Evolutionary conservation across 1,139 yeast species (phyloP), one percentile per base, ranked within the genome.

Genomic region (Hansenula lynferdii): DNA sequence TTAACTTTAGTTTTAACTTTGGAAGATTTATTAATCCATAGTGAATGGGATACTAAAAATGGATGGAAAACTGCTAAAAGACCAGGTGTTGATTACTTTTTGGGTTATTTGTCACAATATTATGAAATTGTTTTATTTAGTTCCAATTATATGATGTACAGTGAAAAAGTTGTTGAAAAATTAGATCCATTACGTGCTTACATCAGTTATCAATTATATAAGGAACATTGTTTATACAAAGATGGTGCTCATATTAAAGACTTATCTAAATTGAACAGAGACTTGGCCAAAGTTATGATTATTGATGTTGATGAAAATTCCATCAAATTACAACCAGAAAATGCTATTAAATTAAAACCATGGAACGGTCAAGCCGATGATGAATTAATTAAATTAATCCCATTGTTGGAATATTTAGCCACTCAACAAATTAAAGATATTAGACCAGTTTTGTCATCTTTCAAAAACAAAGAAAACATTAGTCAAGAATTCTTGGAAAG

Each of bases 21-120:
- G 54, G 98, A 92, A 52, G 98, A 92, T 58, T 70, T 92, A 45
- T 74, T 92, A 60, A 78, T 90, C 44, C 96, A 92, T 63, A 82
- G 95, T 34, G 86, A 83, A 45, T 92, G 98, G 98, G 78, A 85
- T 43, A 80, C 89, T 50, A 80, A 86, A 62, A 75, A 81, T 58
- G 98, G 98, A 39, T 92, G 99, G 99, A 81, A 95, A 68, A 92
- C 97, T 17, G 97, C 96, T 32, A 94, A 94, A 72, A 85, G 99
- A 69, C 98, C 98, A 31, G 99, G 98, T 43, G 80, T 87, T 46
- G 98, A 94, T 65, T 94, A 94, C 70, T 92, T 92, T 68, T 70
- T 92, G 61, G 96, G 95, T 27, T 92, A 92, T 65, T 72, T 92
- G 54, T 85, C 96, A 7, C 96, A 87, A 64, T 90, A 89, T 68